Evolutionary conservation across 2,329 filamentous ascomycete species (phyloP).

Genomic region (Blumeria hordei): DNA sequence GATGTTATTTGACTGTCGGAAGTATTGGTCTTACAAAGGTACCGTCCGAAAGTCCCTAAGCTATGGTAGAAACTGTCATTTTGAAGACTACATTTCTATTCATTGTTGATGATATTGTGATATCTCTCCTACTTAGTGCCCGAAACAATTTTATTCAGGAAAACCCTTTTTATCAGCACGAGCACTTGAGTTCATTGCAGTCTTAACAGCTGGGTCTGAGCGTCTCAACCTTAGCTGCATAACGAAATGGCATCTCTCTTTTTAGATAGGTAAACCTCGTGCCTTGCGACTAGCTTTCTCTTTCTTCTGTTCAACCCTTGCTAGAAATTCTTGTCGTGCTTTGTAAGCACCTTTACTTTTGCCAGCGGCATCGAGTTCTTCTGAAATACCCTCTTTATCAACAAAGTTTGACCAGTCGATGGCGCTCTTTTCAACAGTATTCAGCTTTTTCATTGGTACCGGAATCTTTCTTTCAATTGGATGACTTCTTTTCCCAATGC

Average conservation of each 20-base stretch:
- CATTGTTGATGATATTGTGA: too few species aligned
- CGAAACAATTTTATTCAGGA: too few species aligned
- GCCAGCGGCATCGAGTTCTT: slow-evolving; percentile 40
- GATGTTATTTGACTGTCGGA: too few species aligned
- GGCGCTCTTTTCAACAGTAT: slow-evolving; percentile 46
- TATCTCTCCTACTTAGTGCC: too few species aligned
- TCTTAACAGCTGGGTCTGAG: too few species aligned
- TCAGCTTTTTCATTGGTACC: slow-evolving; percentile 36
- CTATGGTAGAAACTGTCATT: too few species aligned
- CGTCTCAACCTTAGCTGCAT: too few species aligned
- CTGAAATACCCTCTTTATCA: slow-evolving; percentile 45
- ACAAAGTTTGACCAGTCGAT: slow-evolving; percentile 54
- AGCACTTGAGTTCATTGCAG: too few species aligned
- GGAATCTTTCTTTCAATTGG: slow-evolving; percentile 8
- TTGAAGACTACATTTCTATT: too few species aligned
- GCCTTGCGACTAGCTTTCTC: slow-evolving; percentile 34
- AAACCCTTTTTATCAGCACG: too few species aligned
- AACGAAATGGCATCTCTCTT: background rate
- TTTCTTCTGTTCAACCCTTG: slow-evolving; percentile 34
- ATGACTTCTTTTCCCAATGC: slow-evolving; percentile 17
- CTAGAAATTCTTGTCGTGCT: slow-evolving; percentile 38
- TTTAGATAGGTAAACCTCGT: slow-evolving; percentile 15
- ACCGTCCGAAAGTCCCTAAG: too few species aligned
- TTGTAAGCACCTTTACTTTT: slow-evolving; percentile 40
- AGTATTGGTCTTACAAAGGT: too few species aligned